Percentiles rank a stretch among this genome's conserved stretches.
Conservation (phyloP, 805 yeast species). For the Zygotorulaspora danielsina region DNA sequence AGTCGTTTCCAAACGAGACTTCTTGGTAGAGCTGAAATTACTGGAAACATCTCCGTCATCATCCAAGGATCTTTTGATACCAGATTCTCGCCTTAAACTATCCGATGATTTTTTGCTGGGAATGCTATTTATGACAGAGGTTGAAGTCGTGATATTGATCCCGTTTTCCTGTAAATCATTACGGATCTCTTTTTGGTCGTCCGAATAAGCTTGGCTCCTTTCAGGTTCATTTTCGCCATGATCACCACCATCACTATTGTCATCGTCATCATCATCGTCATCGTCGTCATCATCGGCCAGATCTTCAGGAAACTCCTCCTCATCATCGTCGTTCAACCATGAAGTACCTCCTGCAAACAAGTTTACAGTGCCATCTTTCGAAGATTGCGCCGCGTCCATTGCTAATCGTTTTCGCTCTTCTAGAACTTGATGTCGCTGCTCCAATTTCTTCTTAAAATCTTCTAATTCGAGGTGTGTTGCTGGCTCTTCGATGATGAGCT, state of each 20-base stretch:
- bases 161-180: neutral
- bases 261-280: constrained; percentile 22
- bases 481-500: constrained; percentile 48
- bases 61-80: constrained; percentile 7
- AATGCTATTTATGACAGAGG: too few relatives aligned
- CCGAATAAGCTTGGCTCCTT: too few relatives aligned
- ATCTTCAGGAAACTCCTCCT: constrained; percentile 27
- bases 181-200: constrained; percentile 22
- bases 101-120: neutral
- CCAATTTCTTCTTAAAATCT: constrained; percentile 32
- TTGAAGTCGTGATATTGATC: too few relatives aligned
- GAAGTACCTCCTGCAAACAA: constrained; percentile 32
- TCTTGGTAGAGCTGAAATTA: constrained; percentile 4
- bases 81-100: neutral
- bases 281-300: constrained; percentile 31
- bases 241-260: too few relatives aligned
- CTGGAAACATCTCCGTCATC: constrained; percentile 11
- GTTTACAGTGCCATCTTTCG: constrained; percentile 17
- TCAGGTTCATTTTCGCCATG: constrained; percentile 6
- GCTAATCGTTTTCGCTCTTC: constrained; percentile 20
- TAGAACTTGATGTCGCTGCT: constrained; percentile 18
- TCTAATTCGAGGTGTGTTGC: constrained; percentile 41
- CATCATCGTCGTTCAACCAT: constrained; percentile 35
- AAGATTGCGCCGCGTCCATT: constrained; percentile 13
- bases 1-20: constrained; percentile 5